Evolutionary conservation across 2,329 filamentous ascomycete genomes (phyloP).

Genomic region (Lasiodiplodia hormozganensis): DNA sequence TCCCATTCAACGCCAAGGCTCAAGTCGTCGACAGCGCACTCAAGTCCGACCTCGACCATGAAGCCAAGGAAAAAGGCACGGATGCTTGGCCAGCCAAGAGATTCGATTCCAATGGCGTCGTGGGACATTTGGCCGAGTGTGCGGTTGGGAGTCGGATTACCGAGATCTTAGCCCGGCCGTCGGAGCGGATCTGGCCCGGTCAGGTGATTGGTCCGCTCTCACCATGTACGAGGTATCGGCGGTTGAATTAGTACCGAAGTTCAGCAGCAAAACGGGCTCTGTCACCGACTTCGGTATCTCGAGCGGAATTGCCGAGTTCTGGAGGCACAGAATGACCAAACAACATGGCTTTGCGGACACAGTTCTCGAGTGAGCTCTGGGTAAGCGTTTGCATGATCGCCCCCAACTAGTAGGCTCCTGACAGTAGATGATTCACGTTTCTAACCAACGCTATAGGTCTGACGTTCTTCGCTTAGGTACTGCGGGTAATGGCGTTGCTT

Average conservation of each 20-base stretch:
- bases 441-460: background rate
- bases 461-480: background rate
- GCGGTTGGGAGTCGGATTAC: background rate
- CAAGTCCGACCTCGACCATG: too few relatives aligned
- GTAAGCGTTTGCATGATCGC: background rate
- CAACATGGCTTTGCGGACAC: background rate
- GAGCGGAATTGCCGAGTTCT: background rate
- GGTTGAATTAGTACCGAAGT: slow-evolving; percentile 1
- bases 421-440: background rate
- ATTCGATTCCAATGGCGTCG: too few relatives aligned
- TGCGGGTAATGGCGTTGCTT: background rate
- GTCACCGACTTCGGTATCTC: background rate
- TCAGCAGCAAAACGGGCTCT: background rate
- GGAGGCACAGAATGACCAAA: background rate
- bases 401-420: background rate
- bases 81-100: too few relatives aligned
- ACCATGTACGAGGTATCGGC: slow-evolving; percentile 1
- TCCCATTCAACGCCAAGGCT: too few relatives aligned
- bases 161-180: background rate
- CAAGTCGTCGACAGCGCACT: too few relatives aligned
- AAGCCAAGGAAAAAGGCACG: too few relatives aligned
- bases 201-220: background rate
- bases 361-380: background rate
- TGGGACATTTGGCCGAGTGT: too few relatives aligned
- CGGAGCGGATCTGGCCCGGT: slow-evolving; percentile 14